phyloP scores from a whole-genome alignment of 441 rosid genomes.

The Pelargonium cotyledonis region DNA sequence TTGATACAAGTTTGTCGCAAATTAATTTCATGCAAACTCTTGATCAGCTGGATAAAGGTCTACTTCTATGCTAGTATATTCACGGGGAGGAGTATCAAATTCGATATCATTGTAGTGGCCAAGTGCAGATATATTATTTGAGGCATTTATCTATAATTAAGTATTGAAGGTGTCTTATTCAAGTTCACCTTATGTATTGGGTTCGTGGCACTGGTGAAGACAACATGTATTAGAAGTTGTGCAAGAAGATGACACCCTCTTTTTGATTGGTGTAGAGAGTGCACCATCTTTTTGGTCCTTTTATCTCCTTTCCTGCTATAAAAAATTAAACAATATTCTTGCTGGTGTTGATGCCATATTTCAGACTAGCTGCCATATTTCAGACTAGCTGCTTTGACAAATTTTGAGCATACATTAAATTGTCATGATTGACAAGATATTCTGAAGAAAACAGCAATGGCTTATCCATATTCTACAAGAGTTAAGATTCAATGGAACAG shows the following conservation, averaged over 20 bases:
- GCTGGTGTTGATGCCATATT: not conserved
- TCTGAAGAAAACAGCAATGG: not conserved
- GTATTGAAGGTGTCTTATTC: not conserved
- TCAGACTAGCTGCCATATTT: not conserved
- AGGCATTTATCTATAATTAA: not conserved
- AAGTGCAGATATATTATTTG: not conserved
- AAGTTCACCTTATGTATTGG: not conserved
- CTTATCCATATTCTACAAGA: not conserved
- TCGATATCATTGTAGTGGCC: not conserved
- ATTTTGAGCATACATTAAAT: not conserved
- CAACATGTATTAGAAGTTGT: not conserved
- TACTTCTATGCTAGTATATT: no score
- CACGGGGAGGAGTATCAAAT: not conserved
- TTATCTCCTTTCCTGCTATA: not conserved
- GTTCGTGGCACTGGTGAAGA: not conserved
- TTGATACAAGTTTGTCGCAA: no score
- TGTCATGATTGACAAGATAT: not conserved
- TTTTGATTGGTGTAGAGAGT: no score
- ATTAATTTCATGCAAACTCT: not conserved
- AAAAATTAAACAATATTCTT: not conserved
- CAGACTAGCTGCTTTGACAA: not conserved
- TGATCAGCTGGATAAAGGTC: not conserved
- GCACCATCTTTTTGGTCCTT: no score
- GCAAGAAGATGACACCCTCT: no score
- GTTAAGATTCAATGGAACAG: not conserved